Evolutionary conservation across 2,329 filamentous ascomycete species (phyloP), one percentile per base, ranked within the genome.

Genomic region (Golovinomyces cichoracearum): DNA sequence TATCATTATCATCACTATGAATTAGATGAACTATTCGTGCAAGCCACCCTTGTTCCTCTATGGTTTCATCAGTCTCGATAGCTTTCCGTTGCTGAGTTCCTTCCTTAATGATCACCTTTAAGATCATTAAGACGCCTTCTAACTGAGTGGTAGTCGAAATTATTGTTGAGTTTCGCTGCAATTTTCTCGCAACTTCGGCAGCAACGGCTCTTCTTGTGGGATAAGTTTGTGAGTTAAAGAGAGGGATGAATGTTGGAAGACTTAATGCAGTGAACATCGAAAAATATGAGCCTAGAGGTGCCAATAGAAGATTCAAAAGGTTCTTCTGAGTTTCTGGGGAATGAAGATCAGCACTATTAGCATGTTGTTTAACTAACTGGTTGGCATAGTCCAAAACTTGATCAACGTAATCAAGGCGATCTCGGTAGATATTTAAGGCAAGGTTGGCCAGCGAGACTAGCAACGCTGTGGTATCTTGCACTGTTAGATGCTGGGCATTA

Each of bases 31-130:
- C 77, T 59, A 98, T 79, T 56, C 90, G 74, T 31, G 90, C 90
- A 48, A 98, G 70, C 85, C 85, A 94, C 47, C 90, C 90, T 68
- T 98, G 90, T 65, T 98, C 90, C 64, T 98, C 88, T 58, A 95
- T 77, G 0, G 88, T 95, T 66, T 98, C 92, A 53, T 98, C 90
- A 0, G 90, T 95, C 67, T 98, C 92, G 44, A 73, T 68, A 19
- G 75, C 74, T 52, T 84, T 77, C 53, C 83, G 72, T 59, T 88
- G 82, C 58, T 93, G 86, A 13, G 82, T 78, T 12, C 88, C 86
- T 65, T 98, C 90, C 57, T 85, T 90, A 61, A 98, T 90, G 31
- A 98, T 68, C 0, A 98, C 90, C 55, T 83, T 83, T 46, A 94
- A 68, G 27, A 93, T 77, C 55, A 92, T 83, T 15, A 98, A 67